phyloP scores from a whole-genome alignment of 2,329 filamentous ascomycete genomes.

The Neofusicoccum umdonicola region DNA sequence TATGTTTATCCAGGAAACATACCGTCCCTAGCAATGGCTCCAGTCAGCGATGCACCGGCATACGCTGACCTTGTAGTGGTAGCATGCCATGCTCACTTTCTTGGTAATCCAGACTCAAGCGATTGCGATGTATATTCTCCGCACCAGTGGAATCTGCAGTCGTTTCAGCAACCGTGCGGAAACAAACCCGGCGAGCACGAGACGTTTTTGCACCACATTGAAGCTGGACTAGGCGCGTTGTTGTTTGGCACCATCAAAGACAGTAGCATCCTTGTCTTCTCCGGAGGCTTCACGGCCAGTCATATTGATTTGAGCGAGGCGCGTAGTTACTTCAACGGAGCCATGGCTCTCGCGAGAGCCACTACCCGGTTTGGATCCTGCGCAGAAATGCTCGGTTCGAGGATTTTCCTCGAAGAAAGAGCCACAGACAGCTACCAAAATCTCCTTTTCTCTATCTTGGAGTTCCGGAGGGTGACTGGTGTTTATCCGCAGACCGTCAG shows the following conservation, averaged over 20 bases:
- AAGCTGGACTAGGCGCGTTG: constrained; percentile 59
- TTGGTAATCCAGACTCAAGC: constrained; percentile 41
- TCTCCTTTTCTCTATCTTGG: constrained; percentile 70
- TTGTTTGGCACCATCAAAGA: constrained; percentile 42
- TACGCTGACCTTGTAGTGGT: constrained; percentile 65
- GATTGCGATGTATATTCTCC: constrained; percentile 35
- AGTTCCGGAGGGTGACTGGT: constrained; percentile 43
- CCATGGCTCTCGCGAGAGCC: constrained; percentile 21
- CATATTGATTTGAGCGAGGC: constrained; percentile 35
- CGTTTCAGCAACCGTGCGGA: constrained; percentile 59
- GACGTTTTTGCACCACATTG: constrained; percentile 75
- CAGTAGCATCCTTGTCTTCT: constrained; percentile 62
- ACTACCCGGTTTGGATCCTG: constrained; percentile 24
- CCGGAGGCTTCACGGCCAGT: constrained; percentile 56
- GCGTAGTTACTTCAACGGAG: constrained; percentile 36
- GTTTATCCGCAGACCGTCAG: constrained; percentile 42
- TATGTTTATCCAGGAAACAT: neutral
- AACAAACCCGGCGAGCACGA: constrained; percentile 64
- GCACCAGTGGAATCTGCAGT: constrained; percentile 63
- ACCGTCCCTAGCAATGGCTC: neutral
- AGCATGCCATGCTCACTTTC: constrained; percentile 81
- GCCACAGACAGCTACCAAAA: constrained; percentile 88
- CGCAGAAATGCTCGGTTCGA: constrained; percentile 32
- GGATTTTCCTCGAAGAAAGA: constrained; percentile 62
- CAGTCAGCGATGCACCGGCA: neutral